Evolutionary conservation across 495 filamentous ascomycete species (phyloP).

Genomic region (Hypoxylon lenormandii): DNA sequence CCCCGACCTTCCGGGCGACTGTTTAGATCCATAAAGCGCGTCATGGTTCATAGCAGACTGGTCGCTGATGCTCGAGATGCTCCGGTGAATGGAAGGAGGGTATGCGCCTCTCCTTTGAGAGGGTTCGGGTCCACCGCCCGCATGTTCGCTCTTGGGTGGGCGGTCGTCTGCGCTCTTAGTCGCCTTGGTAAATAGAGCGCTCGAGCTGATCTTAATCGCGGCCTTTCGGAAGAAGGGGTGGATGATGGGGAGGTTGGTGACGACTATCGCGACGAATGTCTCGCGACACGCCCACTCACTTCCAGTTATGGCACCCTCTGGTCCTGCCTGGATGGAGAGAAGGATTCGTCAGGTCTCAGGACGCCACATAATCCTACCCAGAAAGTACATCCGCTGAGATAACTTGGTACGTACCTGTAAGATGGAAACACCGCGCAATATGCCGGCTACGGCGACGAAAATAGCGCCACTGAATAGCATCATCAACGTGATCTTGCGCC

Average conservation of each 20-base stretch:
- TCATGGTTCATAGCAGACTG: too few relatives aligned
- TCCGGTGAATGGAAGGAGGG: slow-evolving; percentile 55
- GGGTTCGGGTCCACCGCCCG: slow-evolving; percentile 45
- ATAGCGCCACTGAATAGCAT: slow-evolving; percentile 63
- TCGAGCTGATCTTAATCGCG: slow-evolving; percentile 39
- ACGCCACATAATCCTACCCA: too few relatives aligned
- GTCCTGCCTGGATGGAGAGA: slow-evolving; percentile 51
- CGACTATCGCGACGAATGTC: slow-evolving; percentile 67
- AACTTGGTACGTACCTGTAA: slow-evolving; percentile 51
- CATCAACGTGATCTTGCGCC: slow-evolving; percentile 61
- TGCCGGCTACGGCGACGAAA: slow-evolving; percentile 63
- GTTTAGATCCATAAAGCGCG: too few relatives aligned
- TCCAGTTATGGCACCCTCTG: slow-evolving; percentile 29
- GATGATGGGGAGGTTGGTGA: slow-evolving; percentile 66
- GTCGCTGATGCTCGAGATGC: background rate
- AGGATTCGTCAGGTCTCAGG: too few relatives aligned
- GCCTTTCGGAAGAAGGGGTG: slow-evolving; percentile 59
- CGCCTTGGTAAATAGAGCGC: slow-evolving; percentile 51
- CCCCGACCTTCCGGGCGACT: too few relatives aligned
- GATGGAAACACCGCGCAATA: slow-evolving; percentile 62
- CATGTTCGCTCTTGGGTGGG: slow-evolving; percentile 16
- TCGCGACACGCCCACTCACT: slow-evolving; percentile 63
- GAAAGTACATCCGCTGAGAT: background rate
- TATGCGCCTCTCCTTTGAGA: slow-evolving; percentile 51
- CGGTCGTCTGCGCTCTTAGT: background rate